These are phyloP conservation scores for Trichosporon asahii DNA, from an alignment of 1,284 basidiomycete species.

Conservation along the genomic window DNA sequence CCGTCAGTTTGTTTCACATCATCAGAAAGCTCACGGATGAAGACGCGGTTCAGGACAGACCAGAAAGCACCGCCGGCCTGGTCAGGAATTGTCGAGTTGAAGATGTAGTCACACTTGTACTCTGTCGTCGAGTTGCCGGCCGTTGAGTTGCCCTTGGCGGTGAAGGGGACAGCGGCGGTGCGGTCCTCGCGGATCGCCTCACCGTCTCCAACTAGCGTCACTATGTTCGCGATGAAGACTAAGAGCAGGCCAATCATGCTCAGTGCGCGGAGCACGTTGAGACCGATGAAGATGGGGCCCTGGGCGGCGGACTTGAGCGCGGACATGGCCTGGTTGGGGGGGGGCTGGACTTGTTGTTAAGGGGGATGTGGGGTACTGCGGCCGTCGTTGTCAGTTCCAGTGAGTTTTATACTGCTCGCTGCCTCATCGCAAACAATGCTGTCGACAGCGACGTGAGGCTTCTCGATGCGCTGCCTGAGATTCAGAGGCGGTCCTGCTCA, in stretches of 20 bases:
- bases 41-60: constrained; percentile 73
- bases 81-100: constrained; percentile 69
- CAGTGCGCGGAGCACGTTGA: constrained; percentile 71
- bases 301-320: not conserved
- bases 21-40: constrained; percentile 58
- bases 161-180: not conserved
- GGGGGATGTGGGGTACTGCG: not conserved
- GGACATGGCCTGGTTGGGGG: not conserved
- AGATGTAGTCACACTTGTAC: constrained; percentile 64
- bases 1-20: not conserved
- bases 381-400: not conserved
- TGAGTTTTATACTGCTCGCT: not conserved
- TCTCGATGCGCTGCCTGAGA: not conserved
- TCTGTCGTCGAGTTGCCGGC: not conserved
- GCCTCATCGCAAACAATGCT: not conserved
- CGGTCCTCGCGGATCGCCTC: constrained; percentile 26
- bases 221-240: constrained; percentile 70
- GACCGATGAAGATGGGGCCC: constrained; percentile 62
- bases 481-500: not conserved
- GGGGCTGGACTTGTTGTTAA: not conserved
- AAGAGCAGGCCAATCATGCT: constrained; percentile 70
- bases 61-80: constrained; percentile 82
- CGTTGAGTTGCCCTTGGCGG: not conserved
- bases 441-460: not conserved
- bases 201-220: constrained; percentile 70